Percentiles rank a stretch among this genome's conserved stretches.
phyloP scores from a whole-genome alignment of 257 asterid species.

The Fraxinus cuspidata region DNA sequence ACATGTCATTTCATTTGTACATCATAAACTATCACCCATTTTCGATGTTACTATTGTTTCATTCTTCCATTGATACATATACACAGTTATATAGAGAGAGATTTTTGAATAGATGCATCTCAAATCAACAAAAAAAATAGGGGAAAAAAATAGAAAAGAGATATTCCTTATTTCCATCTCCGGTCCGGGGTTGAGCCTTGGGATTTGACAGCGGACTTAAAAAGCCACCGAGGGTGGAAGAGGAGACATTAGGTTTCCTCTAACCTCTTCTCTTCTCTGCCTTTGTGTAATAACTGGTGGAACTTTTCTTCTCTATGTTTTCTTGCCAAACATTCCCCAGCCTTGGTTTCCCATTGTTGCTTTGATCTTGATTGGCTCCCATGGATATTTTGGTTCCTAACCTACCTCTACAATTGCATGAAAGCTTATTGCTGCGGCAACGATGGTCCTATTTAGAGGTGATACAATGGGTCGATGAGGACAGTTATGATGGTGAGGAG shows the following conservation, averaged over 20 bases:
- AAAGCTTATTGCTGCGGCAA: too few relatives aligned
- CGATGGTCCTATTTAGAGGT: too few relatives aligned
- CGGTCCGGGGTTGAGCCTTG: too few relatives aligned
- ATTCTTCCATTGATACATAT: not conserved
- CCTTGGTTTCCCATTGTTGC: slow-evolving; percentile 71
- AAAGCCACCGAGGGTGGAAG: slow-evolving; percentile 61
- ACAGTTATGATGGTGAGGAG: too few relatives aligned
- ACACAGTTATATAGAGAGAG: not conserved
- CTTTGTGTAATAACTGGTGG: slow-evolving; percentile 64
- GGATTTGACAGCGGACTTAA: too few relatives aligned
- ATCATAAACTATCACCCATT: not conserved
- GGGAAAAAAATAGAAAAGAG: not conserved
- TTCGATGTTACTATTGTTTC: not conserved
- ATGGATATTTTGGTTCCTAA: too few relatives aligned
- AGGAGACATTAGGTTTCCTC: slow-evolving; percentile 57
- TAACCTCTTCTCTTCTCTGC: slow-evolving; percentile 54
- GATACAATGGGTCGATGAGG: too few relatives aligned
- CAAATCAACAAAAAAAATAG: not conserved
- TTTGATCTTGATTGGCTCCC: not conserved
- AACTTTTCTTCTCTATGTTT: slow-evolving; percentile 56
- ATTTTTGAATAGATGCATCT: not conserved
- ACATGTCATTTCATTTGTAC: not conserved
- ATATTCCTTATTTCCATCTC: too few relatives aligned
- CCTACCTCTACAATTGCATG: too few relatives aligned
- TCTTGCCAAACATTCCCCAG: slow-evolving; percentile 43